A percentile compares a stretch with the other conserved stretches of the same genome.
These are phyloP conservation scores for Fusarium sp. DNA, from an alignment of 2,329 filamentous ascomycete species.

Conservation along the genomic window DNA sequence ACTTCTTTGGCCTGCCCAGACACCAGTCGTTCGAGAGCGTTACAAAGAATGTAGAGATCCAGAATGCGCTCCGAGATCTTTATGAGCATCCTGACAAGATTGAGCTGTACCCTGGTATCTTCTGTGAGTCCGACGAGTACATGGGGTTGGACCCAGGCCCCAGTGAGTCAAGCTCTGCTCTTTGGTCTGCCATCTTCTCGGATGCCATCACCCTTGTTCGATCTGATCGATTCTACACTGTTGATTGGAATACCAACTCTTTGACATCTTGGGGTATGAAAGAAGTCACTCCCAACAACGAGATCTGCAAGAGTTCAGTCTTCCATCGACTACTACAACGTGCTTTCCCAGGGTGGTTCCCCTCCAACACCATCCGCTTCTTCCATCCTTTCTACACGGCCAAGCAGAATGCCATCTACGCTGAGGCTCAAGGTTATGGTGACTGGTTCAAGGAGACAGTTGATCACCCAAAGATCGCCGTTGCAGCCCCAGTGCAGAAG, in stretches of 20 bases:
- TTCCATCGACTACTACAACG: conserved; percentile 39
- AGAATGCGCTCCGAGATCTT: conserved; percentile 51
- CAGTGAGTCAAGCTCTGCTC: conserved; percentile 64
- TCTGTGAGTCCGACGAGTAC: conserved; percentile 62
- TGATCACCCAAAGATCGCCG: background rate
- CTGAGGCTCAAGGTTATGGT: conserved; percentile 27
- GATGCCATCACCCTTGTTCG: conserved; percentile 78
- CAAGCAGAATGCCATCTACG: conserved; percentile 27
- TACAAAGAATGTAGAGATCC: conserved; percentile 6
- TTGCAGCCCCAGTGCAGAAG: background rate
- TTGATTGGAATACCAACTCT: conserved; percentile 53
- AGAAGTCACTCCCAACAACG: conserved; percentile 36
- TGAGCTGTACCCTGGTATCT: conserved; percentile 73
- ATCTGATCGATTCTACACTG: conserved; percentile 74
- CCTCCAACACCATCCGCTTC: conserved; percentile 34
- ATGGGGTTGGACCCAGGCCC: conserved; percentile 74
- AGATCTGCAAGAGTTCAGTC: conserved; percentile 39
- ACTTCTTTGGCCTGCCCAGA: conserved; percentile 68
- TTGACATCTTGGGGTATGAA: conserved; percentile 50
- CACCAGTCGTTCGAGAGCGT: conserved; percentile 64
- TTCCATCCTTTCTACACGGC: conserved; percentile 41
- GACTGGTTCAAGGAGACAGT: background rate
- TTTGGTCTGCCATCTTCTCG: conserved; percentile 75
- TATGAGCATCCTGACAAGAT: conserved; percentile 71
- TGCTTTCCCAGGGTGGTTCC: conserved; percentile 41